Conservation (phyloP, 225 moss, liverwort and hornwort genomes). For the Polytrichum commune region DNA sequence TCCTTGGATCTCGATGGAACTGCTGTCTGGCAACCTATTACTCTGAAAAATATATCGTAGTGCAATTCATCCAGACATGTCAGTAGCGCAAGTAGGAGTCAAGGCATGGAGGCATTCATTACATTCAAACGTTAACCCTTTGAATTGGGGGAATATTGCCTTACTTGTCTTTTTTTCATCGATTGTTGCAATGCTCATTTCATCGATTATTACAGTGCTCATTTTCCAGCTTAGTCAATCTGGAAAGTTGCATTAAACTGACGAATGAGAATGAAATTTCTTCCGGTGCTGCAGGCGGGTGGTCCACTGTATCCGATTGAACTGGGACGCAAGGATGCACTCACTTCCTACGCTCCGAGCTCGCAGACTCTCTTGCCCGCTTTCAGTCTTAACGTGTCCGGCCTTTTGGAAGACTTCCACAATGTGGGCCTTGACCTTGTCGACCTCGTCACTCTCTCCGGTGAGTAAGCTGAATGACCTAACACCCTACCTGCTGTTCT, state of each 20-base stretch:
- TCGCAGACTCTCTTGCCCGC: constrained; percentile 19
- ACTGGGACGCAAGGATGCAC: constrained; percentile 27
- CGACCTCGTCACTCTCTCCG: constrained; percentile 29
- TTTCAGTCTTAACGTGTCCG: constrained; percentile 25
- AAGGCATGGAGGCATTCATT: background rate
- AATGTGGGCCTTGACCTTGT: constrained; percentile 19
- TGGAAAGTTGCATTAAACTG: background rate
- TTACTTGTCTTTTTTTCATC: background rate
- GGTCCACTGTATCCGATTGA: constrained; percentile 32
- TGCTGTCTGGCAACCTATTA: background rate
- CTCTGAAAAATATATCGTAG: background rate
- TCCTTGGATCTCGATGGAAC: background rate
- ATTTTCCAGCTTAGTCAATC: background rate
- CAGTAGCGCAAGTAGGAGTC: no score
- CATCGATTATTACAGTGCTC: no score
- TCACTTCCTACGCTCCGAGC: constrained; percentile 27
- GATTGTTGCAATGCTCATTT: background rate
- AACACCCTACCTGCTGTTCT: no score
- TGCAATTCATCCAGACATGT: background rate
- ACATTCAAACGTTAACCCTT: background rate
- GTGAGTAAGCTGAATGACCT: background rate
- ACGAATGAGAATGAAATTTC: background rate
- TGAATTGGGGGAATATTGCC: background rate
- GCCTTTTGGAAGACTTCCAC: constrained; percentile 18
- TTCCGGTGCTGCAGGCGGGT: constrained; percentile 14